Conservation (phyloP, 352 stramenopile genomes). For the Phytophthora europaea region DNA sequence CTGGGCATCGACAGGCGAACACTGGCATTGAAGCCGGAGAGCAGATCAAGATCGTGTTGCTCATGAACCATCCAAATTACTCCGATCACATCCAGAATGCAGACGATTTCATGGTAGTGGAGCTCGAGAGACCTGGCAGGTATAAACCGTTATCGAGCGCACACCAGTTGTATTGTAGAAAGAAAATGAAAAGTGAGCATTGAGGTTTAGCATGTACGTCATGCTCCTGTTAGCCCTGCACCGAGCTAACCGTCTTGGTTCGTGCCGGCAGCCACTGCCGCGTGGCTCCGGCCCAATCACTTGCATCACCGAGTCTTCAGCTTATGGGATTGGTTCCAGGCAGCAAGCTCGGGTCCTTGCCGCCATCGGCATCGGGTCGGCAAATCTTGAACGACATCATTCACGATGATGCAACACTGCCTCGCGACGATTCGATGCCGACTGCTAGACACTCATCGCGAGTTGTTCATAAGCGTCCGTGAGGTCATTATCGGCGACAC, state of each 20-base stretch:
- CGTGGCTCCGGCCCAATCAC: neutral
- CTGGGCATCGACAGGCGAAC: slow-evolving; percentile 14
- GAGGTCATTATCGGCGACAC: neutral
- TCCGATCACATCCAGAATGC: slow-evolving; percentile 11
- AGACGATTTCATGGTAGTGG: slow-evolving; percentile 54
- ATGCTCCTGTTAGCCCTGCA: neutral
- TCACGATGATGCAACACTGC: neutral
- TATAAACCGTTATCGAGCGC: slow-evolving; percentile 22
- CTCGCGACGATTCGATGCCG: neutral
- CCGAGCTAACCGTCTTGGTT: neutral
- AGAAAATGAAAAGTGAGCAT: neutral
- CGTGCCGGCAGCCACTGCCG: neutral
- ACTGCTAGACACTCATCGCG: neutral
- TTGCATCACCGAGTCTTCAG: neutral
- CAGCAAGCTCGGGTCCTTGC: neutral
- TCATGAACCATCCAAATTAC: slow-evolving; percentile 31
- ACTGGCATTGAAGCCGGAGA: slow-evolving; percentile 24
- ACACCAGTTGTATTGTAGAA: neutral
- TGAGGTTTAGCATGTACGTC: neutral
- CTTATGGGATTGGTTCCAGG: neutral
- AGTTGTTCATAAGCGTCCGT: neutral
- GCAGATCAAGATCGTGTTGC: slow-evolving; percentile 23
- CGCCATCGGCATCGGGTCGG: neutral
- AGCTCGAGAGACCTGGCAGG: slow-evolving; percentile 43
- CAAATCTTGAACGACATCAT: neutral